These are phyloP conservation scores for Colletotrichum sp. DNA, from an alignment of 2,329 filamentous ascomycete genomes.

Conservation along the genomic window DNA sequence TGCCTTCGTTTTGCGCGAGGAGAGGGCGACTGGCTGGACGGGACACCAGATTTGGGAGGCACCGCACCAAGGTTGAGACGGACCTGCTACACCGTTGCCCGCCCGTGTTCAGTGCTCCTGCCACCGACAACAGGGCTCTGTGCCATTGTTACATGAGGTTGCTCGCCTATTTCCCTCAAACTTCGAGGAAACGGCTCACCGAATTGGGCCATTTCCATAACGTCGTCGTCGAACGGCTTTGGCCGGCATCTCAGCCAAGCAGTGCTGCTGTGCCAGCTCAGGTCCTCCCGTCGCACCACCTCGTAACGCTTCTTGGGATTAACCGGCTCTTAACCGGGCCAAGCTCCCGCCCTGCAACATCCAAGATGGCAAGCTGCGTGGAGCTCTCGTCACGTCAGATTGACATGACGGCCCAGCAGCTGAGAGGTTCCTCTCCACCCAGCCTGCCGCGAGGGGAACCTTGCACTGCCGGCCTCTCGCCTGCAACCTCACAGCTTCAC, in stretches of 20 bases:
- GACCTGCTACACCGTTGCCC: neutral
- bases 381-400: conserved; percentile 19
- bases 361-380: neutral
- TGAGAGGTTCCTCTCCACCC: conserved; percentile 5
- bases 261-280: neutral
- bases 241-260: neutral
- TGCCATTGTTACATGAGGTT: conserved; percentile 2
- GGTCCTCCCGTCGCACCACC: neutral
- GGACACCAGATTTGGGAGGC: neutral
- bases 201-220: neutral
- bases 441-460: conserved; percentile 10
- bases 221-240: neutral
- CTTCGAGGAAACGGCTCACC: neutral
- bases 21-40: neutral
- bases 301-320: neutral
- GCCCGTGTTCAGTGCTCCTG: neutral
- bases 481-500: conserved; percentile 5
- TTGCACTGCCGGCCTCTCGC: neutral
- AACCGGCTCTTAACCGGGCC: conserved; percentile 11
- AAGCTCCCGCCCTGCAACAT: conserved; percentile 9
- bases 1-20: neutral
- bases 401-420: conserved; percentile 4
- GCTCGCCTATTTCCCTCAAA: neutral
- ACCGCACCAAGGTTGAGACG: conserved; percentile 8
- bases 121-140: neutral